Evolutionary conservation across 768 basidiomycete species (phyloP).

Genomic region (Pholiota molesta): DNA sequence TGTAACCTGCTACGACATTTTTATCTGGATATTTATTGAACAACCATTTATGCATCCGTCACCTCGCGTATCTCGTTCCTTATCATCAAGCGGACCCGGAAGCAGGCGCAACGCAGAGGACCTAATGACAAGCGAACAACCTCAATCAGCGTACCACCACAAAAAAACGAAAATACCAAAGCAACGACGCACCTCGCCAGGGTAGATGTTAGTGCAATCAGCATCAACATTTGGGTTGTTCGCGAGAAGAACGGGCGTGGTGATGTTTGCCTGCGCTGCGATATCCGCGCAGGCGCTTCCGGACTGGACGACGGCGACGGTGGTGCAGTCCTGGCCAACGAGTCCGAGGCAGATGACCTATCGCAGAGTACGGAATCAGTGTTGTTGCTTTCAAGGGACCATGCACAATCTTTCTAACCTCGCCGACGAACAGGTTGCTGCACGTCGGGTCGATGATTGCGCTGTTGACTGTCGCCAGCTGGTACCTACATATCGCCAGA

Average conservation of each 20-base stretch:
- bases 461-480: conserved; percentile 56
- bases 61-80: too few species aligned
- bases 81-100: neutral
- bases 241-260: conserved; percentile 42
- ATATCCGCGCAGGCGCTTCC: conserved; percentile 55
- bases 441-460: conserved; percentile 54
- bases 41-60: too few species aligned
- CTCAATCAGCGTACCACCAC: too few species aligned
- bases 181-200: conserved; percentile 47
- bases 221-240: conserved; percentile 67
- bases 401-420: conserved; percentile 44
- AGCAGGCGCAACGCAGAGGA: conserved; percentile 11
- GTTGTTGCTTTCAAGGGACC: too few species aligned
- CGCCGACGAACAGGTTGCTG: conserved; percentile 52
- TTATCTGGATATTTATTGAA: too few species aligned
- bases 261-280: conserved; percentile 40
- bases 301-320: conserved; percentile 43
- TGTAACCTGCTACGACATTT: too few species aligned
- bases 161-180: neutral
- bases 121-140: neutral
- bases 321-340: conserved; percentile 54
- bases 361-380: neutral
- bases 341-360: conserved; percentile 60
- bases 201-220: conserved; percentile 56
- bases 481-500: conserved; percentile 55